Percentiles rank a stretch among this genome's conserved stretches.
Evolutionary conservation across 306 rosid genomes (phyloP).

Genomic region (Dalbergia cultrata): DNA sequence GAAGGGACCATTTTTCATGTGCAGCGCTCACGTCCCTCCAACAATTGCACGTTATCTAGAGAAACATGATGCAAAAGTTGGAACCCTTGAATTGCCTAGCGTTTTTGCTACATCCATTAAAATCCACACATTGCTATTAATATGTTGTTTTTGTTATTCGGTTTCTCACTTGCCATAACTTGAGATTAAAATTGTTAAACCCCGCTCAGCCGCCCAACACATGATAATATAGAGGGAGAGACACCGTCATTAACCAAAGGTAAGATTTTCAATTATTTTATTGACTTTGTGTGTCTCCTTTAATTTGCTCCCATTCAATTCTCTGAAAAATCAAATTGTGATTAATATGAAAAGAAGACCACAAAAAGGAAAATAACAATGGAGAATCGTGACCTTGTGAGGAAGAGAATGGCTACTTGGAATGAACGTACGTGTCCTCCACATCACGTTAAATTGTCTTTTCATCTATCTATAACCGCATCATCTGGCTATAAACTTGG

Average conservation of each 20-base stretch:
- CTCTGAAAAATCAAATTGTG: background rate
- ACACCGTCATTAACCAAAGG: constrained; percentile 36
- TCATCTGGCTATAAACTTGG: constrained; percentile 22
- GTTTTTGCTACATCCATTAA: constrained; percentile 33
- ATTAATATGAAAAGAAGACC: background rate
- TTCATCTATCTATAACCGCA: constrained; percentile 35
- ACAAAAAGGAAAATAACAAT: background rate
- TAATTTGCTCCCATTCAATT: background rate
- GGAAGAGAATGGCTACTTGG: constrained; percentile 29
- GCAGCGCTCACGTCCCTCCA: constrained; percentile 44
- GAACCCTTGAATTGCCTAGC: constrained; percentile 30
- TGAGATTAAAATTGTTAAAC: background rate
- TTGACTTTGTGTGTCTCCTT: background rate
- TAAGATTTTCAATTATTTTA: constrained; percentile 2
- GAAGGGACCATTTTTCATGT: constrained; percentile 55
- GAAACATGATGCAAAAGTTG: constrained; percentile 13
- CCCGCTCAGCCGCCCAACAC: background rate
- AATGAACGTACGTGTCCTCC: background rate
- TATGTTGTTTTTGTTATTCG: background rate
- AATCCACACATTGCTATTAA: constrained; percentile 12
- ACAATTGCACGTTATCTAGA: constrained; percentile 49
- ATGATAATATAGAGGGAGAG: constrained; percentile 34
- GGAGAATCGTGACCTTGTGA: background rate
- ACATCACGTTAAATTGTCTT: constrained; percentile 1
- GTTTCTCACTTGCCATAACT: constrained; percentile 41